Percentiles rank a stretch among this genome's conserved stretches.
phyloP scores from a whole-genome alignment of 306 rosid genomes.

The Lathyrus aphaca region DNA sequence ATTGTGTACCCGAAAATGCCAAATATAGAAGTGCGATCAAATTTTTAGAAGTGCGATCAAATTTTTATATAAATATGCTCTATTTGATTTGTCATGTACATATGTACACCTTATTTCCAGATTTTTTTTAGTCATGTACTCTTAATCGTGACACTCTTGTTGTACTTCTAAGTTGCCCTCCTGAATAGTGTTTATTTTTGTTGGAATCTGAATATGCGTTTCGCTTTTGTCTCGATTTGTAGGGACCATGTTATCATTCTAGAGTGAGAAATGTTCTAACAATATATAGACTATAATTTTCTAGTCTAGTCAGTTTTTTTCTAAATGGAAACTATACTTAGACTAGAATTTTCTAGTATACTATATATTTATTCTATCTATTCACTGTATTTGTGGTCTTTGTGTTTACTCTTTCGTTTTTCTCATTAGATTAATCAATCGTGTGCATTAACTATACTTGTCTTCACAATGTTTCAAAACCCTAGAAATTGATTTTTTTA shows the following conservation, averaged over 20 bases:
- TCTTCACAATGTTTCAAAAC: slow-evolving; percentile 32
- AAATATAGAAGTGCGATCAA: too few relatives aligned
- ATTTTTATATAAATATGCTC: too few relatives aligned
- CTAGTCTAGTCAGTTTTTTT: background rate
- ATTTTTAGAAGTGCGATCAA: too few relatives aligned
- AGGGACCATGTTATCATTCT: background rate
- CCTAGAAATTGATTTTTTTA: slow-evolving; percentile 41
- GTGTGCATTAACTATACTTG: background rate
- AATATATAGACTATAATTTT: background rate
- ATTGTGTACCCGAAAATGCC: too few relatives aligned
- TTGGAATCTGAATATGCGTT: too few relatives aligned
- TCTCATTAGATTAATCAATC: slow-evolving; percentile 2
- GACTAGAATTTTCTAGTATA: background rate
- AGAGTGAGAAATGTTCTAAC: background rate
- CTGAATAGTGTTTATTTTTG: too few relatives aligned
- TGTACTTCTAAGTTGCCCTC: too few relatives aligned
- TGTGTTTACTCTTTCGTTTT: slow-evolving; percentile 40
- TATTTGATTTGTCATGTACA: too few relatives aligned
- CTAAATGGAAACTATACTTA: background rate
- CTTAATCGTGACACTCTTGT: too few relatives aligned
- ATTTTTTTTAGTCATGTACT: too few relatives aligned
- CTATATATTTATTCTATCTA: background rate
- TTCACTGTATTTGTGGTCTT: background rate
- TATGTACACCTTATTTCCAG: too few relatives aligned
- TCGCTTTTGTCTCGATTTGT: too few relatives aligned